These are phyloP conservation scores for Scheffersomyces stambukii DNA, from an alignment of 1,139 yeast genomes.

Conservation along the genomic window DNA sequence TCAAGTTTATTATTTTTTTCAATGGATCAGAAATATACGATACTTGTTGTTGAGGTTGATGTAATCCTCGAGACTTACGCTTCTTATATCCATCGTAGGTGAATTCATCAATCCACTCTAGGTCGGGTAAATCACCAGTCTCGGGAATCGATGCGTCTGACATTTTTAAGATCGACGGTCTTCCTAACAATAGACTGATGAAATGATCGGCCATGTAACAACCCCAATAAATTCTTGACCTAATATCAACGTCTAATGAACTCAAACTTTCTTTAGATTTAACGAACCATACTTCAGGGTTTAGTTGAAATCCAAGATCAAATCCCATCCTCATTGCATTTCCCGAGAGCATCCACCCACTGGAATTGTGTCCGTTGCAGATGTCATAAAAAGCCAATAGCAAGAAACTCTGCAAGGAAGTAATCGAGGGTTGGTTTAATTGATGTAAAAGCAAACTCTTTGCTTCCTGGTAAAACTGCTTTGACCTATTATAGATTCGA, in stretches of 20 bases:
- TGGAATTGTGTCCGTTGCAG: constrained; percentile 50
- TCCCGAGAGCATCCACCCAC: constrained; percentile 62
- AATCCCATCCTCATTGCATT: constrained; percentile 62
- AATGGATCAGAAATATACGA: constrained; percentile 47
- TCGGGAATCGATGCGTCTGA: constrained; percentile 61
- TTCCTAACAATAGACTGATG: constrained; percentile 53
- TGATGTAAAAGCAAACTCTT: constrained; percentile 36
- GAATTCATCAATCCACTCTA: constrained; percentile 51
- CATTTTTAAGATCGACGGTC: constrained; percentile 54
- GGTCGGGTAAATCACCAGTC: constrained; percentile 57
- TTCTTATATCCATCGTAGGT: constrained; percentile 28
- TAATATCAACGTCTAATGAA: constrained; percentile 46
- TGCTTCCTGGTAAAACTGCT: constrained; percentile 45
- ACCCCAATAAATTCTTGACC: constrained; percentile 66
- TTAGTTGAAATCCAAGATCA: constrained; percentile 60
- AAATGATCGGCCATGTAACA: constrained; percentile 63
- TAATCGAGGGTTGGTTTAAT: constrained; percentile 37
- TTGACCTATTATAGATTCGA: constrained; percentile 32
- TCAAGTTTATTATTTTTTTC: constrained; percentile 44
- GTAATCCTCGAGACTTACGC: constrained; percentile 7
- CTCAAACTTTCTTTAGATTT: constrained; percentile 24
- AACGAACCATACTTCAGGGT: constrained; percentile 57
- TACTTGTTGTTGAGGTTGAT: constrained; percentile 4
- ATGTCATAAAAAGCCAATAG: constrained; percentile 55
- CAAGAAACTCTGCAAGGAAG: constrained; percentile 46